phyloP scores from a whole-genome alignment of 148 eudicot genomes.

The Cornus controversa region DNA sequence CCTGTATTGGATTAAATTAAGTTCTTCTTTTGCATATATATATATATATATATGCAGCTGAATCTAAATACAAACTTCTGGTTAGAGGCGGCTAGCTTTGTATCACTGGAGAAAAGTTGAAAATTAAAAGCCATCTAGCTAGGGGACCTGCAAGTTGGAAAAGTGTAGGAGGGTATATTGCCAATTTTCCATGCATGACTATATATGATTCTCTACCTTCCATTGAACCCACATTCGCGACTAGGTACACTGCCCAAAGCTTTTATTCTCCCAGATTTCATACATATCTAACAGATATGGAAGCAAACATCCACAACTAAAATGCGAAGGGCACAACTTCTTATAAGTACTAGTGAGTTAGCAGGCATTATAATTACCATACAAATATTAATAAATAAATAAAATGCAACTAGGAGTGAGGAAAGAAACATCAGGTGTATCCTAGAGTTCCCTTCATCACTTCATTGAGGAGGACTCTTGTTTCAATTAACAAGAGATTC shows the following conservation, averaged over 20 bases:
- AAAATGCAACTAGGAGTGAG: neutral
- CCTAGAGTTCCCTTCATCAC: slow-evolving; percentile 8
- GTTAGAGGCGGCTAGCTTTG: neutral
- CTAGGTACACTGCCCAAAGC: slow-evolving; percentile 18
- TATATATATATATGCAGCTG: too few relatives aligned
- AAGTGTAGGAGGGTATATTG: neutral
- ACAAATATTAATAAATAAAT: too few relatives aligned
- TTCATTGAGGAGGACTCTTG: slow-evolving; percentile 6
- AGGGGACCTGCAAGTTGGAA: neutral
- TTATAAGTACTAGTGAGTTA: slow-evolving; percentile 6
- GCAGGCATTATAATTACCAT: neutral
- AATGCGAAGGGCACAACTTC: neutral
- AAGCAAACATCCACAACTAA: neutral
- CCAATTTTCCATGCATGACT: neutral
- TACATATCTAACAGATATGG: too few relatives aligned
- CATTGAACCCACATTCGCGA: slow-evolving; percentile 14
- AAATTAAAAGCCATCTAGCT: neutral
- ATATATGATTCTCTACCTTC: neutral
- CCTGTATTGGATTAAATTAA: too few relatives aligned
- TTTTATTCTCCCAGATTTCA: neutral
- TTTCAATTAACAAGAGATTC: neutral
- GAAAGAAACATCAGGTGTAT: slow-evolving; percentile 4
- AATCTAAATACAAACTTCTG: neutral
- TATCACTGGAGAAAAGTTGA: neutral
- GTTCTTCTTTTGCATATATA: too few relatives aligned